Conservation (phyloP, 2,329 filamentous ascomycete species). For the Cladosporium oxysporum region DNA sequence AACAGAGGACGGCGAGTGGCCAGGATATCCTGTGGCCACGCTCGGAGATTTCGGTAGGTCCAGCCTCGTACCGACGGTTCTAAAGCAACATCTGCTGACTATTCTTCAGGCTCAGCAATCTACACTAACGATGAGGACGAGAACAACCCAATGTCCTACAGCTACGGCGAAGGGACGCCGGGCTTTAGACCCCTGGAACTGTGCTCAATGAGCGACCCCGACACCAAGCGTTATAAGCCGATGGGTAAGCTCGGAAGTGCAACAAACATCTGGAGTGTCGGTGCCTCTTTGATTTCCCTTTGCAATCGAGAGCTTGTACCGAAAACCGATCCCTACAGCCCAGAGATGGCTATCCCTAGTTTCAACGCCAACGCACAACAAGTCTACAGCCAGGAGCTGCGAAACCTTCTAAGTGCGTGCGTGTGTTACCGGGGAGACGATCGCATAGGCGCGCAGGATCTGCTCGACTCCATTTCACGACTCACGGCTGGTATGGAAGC, state of each 20-base stretch:
- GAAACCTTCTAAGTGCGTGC: not conserved
- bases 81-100: not conserved
- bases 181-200: slow-evolving; percentile 19
- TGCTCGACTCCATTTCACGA: not conserved
- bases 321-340: not conserved
- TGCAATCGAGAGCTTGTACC: not conserved
- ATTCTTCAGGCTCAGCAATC: not conserved
- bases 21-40: slow-evolving; percentile 10
- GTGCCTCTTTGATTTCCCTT: slow-evolving; percentile 11
- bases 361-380: slow-evolving; percentile 2
- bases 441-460: not conserved
- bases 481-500: not conserved
- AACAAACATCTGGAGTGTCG: slow-evolving; percentile 20
- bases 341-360: not conserved
- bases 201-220: not conserved
- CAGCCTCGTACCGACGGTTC: not conserved
- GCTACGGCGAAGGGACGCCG: not conserved
- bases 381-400: not conserved
- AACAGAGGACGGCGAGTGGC: not conserved
- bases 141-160: slow-evolving; percentile 18
- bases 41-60: slow-evolving; percentile 18
- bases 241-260: not conserved
- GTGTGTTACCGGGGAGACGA: not conserved
- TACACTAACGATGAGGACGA: slow-evolving; percentile 12
- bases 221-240: not conserved